Percentiles rank a stretch among this genome's conserved stretches.
Conservation (phyloP, 345 rosid genomes). For the Brassica incana region DNA sequence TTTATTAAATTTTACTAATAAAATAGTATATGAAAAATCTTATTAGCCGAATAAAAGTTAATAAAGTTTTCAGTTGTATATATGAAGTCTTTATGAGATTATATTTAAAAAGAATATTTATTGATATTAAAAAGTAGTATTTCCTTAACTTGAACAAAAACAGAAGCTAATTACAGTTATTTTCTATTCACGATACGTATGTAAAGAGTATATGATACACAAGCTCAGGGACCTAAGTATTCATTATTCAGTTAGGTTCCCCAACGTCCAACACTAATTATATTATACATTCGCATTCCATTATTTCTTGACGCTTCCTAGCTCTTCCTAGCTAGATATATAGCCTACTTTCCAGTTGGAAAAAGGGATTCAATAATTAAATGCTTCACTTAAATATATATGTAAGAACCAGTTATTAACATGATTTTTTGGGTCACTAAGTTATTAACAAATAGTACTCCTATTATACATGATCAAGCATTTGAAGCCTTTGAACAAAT, state of each 20-base stretch:
- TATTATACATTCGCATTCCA: constrained; percentile 28
- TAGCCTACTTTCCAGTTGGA: constrained; percentile 35
- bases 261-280: constrained; percentile 31
- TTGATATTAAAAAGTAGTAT: neutral
- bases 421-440: neutral
- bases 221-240: constrained; percentile 21
- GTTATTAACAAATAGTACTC: neutral
- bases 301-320: constrained; percentile 23
- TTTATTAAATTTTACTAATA: neutral
- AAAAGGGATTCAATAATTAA: neutral
- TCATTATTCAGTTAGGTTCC: constrained; percentile 36
- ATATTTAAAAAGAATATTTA: neutral
- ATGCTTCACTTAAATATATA: neutral
- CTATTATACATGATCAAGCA: neutral
- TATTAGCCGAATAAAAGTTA: neutral
- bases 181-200: neutral
- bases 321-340: constrained; percentile 21
- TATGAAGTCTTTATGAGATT: neutral
- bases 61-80: neutral
- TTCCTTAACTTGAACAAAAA: neutral
- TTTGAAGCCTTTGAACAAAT: neutral
- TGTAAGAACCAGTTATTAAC: neutral
- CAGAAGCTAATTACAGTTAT: neutral
- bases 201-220: neutral
- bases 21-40: neutral